Conservation (phyloP, 2,329 filamentous ascomycete species). For the Aspergillus sergii region DNA sequence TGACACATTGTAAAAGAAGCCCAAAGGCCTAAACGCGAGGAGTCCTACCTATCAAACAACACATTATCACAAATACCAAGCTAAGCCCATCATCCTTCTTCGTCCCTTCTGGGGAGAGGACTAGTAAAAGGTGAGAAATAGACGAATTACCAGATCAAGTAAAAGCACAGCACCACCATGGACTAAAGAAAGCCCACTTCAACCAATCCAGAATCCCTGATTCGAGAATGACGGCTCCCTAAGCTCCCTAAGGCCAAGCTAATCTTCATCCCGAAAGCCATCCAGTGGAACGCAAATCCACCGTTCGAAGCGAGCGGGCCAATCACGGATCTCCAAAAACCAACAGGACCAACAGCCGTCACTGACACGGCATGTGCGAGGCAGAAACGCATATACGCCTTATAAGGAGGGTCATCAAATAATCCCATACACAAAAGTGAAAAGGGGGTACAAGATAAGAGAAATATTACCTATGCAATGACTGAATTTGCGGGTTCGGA, state of each 20-base stretch:
- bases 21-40: background rate
- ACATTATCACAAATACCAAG: background rate
- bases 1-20: background rate
- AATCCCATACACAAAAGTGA: background rate
- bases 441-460: background rate
- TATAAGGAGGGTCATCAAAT: background rate
- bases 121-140: background rate
- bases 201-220: background rate
- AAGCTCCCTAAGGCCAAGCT: background rate
- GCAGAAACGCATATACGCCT: conserved; percentile 6
- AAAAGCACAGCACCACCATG: background rate
- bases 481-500: too few species aligned
- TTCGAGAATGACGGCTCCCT: background rate
- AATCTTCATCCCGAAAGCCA: background rate
- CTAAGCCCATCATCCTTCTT: background rate
- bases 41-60: background rate
- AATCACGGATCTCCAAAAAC: background rate
- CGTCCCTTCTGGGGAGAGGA: background rate
- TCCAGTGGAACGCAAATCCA: background rate
- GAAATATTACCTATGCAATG: background rate
- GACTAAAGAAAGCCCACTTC: background rate
- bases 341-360: background rate
- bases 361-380: background rate
- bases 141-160: background rate
- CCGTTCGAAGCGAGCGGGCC: background rate